Percentiles rank a stretch among this genome's conserved stretches.
Evolutionary conservation across 202 grass and related monocot genomes (phyloP).

Genomic region (Schoenoplectus tabernaemontani): DNA sequence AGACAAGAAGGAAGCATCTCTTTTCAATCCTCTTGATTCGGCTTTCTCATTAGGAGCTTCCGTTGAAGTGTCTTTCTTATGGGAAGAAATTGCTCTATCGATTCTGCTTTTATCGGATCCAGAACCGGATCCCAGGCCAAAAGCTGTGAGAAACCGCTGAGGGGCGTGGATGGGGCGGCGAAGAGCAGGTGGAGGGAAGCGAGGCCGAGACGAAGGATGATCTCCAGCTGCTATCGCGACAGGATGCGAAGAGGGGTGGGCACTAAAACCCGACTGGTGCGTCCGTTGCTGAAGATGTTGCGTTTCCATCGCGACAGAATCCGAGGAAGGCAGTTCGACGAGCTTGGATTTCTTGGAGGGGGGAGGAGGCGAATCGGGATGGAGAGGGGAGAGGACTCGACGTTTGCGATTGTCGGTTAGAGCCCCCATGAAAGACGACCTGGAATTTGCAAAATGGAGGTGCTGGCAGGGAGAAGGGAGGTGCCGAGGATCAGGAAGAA

Average conservation of each 20-base stretch:
- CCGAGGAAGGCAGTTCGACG: not conserved
- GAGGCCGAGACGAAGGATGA: constrained; percentile 8
- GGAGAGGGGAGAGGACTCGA: constrained; percentile 32
- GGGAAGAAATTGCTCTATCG: not conserved
- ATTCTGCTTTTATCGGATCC: not conserved
- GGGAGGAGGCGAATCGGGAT: constrained; percentile 32
- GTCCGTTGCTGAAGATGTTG: constrained; percentile 4
- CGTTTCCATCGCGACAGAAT: not conserved
- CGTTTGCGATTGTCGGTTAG: constrained; percentile 94
- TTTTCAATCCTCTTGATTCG: constrained; percentile 17
- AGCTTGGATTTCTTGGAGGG: constrained; percentile 57
- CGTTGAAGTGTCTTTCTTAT: not conserved
- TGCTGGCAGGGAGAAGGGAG: not conserved
- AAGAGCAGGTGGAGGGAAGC: constrained; percentile 30
- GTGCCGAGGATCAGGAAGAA: not conserved
- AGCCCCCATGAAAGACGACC: constrained; percentile 52
- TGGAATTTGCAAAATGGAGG: not conserved
- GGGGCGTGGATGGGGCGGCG: constrained; percentile 52
- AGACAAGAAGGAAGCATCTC: constrained; percentile 13
- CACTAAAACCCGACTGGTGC: not conserved
- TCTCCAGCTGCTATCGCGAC: not conserved
- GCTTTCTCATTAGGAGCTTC: not conserved
- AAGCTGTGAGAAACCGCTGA: constrained; percentile 45
- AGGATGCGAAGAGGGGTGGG: not conserved
- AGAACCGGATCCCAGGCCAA: constrained; percentile 28